These are phyloP conservation scores for Aspergillus neotritici DNA, from an alignment of 2,329 filamentous ascomycete species.

Conservation along the genomic window DNA sequence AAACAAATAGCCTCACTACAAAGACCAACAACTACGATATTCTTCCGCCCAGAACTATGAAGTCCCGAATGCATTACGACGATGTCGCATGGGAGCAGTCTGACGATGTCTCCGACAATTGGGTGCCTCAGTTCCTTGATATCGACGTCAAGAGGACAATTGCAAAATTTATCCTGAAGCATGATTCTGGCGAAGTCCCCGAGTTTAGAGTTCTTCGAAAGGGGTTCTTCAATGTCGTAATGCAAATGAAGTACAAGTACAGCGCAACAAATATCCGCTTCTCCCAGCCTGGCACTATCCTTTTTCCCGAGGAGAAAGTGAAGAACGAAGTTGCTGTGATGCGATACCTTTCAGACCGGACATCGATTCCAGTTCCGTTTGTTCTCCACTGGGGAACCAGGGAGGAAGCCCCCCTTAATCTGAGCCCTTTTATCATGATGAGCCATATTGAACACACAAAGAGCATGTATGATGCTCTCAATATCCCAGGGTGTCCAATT, in stretches of 20 bases:
- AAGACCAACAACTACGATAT: no score
- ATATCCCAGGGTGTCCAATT: slow-evolving; percentile 9
- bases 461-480: slow-evolving; percentile 14
- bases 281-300: slow-evolving; percentile 12
- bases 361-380: slow-evolving; percentile 15
- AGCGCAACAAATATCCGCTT: slow-evolving; percentile 18
- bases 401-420: slow-evolving; percentile 11
- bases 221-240: slow-evolving; percentile 18
- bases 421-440: slow-evolving; percentile 35
- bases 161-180: slow-evolving; percentile 9
- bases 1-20: no score
- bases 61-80: slow-evolving; percentile 5
- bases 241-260: slow-evolving; percentile 17
- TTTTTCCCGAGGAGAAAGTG: slow-evolving; percentile 27
- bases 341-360: slow-evolving; percentile 12
- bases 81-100: slow-evolving; percentile 15
- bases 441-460: slow-evolving; percentile 20
- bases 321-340: slow-evolving; percentile 16
- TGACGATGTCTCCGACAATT: slow-evolving; percentile 12
- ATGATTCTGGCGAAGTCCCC: neutral
- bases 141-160: slow-evolving; percentile 1
- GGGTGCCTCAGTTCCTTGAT: slow-evolving; percentile 10
- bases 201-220: slow-evolving; percentile 6
- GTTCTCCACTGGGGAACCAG: slow-evolving; percentile 12
- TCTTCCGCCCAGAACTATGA: neutral